Conservation (phyloP, 2,329 filamentous ascomycete species). For the Furcasterigmium sp. region DNA sequence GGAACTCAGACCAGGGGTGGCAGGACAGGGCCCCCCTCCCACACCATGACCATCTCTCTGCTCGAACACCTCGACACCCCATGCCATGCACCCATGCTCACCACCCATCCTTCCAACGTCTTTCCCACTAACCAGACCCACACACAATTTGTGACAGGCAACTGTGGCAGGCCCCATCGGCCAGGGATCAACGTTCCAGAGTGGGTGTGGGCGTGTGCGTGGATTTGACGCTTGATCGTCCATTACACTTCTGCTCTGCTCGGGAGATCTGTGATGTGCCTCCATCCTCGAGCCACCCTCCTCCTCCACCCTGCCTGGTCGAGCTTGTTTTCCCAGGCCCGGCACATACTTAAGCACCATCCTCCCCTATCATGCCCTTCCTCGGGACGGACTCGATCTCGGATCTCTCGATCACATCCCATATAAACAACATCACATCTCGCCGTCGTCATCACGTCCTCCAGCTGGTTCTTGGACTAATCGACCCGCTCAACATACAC, state of each 20-base stretch:
- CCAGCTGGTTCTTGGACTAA: slow-evolving; percentile 29
- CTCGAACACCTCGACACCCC: background rate
- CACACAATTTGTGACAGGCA: slow-evolving; percentile 51
- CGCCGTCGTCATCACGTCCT: slow-evolving; percentile 13
- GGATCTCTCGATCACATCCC: slow-evolving; percentile 9
- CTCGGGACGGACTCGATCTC: slow-evolving; percentile 13
- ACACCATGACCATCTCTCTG: slow-evolving; percentile 5
- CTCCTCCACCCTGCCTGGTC: slow-evolving; percentile 17
- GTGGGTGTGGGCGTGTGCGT: slow-evolving; percentile 13
- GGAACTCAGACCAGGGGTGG: background rate
- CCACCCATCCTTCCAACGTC: slow-evolving; percentile 22
- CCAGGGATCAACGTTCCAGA: slow-evolving; percentile 36
- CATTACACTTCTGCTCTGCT: slow-evolving; percentile 23
- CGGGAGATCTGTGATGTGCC: slow-evolving; percentile 20
- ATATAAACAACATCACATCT: slow-evolving; percentile 15
- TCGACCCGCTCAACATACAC: slow-evolving; percentile 18
- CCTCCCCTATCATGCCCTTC: slow-evolving; percentile 29
- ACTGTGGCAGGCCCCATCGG: slow-evolving; percentile 28
- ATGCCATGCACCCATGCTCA: background rate
- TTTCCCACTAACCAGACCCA: slow-evolving; percentile 31
- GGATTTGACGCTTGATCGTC: slow-evolving; percentile 47
- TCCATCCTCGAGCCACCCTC: slow-evolving; percentile 22
- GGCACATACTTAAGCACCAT: slow-evolving; percentile 39
- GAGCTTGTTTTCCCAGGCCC: slow-evolving; percentile 30
- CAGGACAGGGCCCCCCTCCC: background rate